phyloP scores from a whole-genome alignment of 495 filamentous ascomycete genomes.

The Hypoxylon subgilvum region DNA sequence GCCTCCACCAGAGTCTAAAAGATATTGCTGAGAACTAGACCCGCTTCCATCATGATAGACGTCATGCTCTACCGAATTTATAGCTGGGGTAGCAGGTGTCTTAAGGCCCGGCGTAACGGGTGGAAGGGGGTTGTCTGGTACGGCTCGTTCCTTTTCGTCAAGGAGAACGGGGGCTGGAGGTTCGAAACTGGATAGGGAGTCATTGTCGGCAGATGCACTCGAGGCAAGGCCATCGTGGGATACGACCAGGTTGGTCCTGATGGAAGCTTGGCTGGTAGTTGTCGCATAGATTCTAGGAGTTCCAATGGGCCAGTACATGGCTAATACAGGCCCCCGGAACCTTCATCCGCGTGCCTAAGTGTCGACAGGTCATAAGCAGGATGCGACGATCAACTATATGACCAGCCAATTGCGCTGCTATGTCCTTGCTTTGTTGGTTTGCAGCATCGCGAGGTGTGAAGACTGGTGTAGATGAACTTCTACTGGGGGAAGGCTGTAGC shows the following conservation, averaged over 20 bases:
- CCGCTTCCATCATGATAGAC: constrained; percentile 42
- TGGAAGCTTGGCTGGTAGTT: constrained; percentile 60
- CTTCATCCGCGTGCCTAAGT: constrained; percentile 35
- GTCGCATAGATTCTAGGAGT: constrained; percentile 87
- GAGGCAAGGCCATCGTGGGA: constrained; percentile 52
- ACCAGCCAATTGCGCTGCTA: constrained; percentile 30
- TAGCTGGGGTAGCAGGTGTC: constrained; percentile 58
- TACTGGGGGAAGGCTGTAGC: constrained; percentile 8
- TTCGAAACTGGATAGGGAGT: constrained; percentile 43
- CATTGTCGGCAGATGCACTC: constrained; percentile 34
- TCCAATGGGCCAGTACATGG: constrained; percentile 98
- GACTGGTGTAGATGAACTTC: constrained; percentile 11
- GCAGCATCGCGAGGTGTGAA: constrained; percentile 26
- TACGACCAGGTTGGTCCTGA: constrained; percentile 42
- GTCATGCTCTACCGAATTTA: constrained; percentile 60
- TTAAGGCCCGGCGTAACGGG: constrained; percentile 51
- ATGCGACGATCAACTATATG: constrained; percentile 6
- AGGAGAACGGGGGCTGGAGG: constrained; percentile 36
- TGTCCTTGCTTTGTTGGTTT: constrained; percentile 7
- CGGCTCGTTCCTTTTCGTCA: constrained; percentile 37
- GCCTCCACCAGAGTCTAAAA: constrained; percentile 21
- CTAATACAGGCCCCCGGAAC: constrained; percentile 45
- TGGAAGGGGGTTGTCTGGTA: constrained; percentile 26
- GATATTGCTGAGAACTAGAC: constrained; percentile 28
- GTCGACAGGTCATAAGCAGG: constrained; percentile 15